Base-by-base conservation (phyloP, 768 basidiomycete species). In the Xanthoconium stramineum region DNA sequence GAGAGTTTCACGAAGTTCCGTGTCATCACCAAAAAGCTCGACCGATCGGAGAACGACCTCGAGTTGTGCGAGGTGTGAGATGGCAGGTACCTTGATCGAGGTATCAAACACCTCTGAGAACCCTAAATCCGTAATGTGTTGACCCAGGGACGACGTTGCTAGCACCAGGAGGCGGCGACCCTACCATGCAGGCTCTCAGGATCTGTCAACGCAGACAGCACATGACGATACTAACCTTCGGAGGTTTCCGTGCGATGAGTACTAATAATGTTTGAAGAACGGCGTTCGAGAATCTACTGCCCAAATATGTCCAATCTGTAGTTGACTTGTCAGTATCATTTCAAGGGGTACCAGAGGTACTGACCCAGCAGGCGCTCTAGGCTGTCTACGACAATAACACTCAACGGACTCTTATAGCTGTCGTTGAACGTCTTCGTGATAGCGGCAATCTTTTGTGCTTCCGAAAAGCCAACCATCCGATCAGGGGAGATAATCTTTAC, bases 401-500 rank as follows among this genome's bases (percentile, higher is more conserved):
- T 98, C 57, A 95, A 70, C 8, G 96, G 95, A 78, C 92, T 94
- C 81, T 98, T 99, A 74, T 98, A 95, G 60, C 91, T 94, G 74
- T 99, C 97, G 47, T 81, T 78, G 72, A 99, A 99, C 35, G 94
- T 83, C 74, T 95, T 98, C 69, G 84, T 89, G 67, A 99, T 91
- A 3, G 94, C 83, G 0, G 84, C 78, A 43, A 99, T 88, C 76
- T 99, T 98, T 71, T 94, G 92, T 14, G 80, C 73, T 70, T 98
- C 97, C n/a, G 86, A 84, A 72, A 83, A 95, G 9, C 97, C 97
- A 58, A 98, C 91, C 97, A 99, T 99, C 63, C 81, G 86, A 66
- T 98, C 97, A 0, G 97, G 93, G 3, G 94, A 91, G 55, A 98
- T 85, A 38, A 99, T 80, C 71, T 99, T 98, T 78, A 99, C 96